Base-by-base conservation (phyloP, 179 eudicot species). In the Silene coronaria region DNA sequence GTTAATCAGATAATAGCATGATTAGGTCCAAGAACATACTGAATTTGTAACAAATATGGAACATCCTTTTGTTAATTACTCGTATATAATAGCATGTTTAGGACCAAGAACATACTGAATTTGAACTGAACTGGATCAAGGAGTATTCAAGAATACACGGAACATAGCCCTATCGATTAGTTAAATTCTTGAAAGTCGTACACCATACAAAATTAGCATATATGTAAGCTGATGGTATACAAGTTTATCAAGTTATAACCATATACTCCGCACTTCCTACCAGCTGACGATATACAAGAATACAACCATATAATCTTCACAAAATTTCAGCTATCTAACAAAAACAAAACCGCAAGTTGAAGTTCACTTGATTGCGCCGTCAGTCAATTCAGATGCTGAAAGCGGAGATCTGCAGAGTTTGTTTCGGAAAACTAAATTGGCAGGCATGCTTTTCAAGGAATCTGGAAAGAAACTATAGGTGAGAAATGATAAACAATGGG, bases 371-470 rank as follows among this genome's bases (percentile, higher is more conserved):
- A 70, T 48, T 48, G 67, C 30, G 64, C 75, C 67, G 11, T 80
- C 76, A 1, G 76, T 74, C 77, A 82, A 71, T 61, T 74, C 73
- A n/a, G 79, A 76, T n/a, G 82, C 76, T 42, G 75, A 77, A 55
- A 84, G 77, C 17, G 82, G 60, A 77, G 80, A 73, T 21, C 73
- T 78, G 8, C 53, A 59, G 48, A 71, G 60, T 55, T 70, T 72
- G 64, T 67, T 78, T 71, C 71, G 62, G 10, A 73, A 80, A 73
- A 59, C 74, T 68, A 73, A 27, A 51, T 73, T 5, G 51, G 72
- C 77, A 23, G 84, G 75, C 70, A 74, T 78, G 66, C 61, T 78
- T 74, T 71, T 82, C 77, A 82, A 77, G 46, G 86, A 71, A 67
- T 78, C 88, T 87, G 79, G 59, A 59, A 28, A 30, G 76, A 58